phyloP scores from a whole-genome alignment of 306 rosid species.

The Parietaria judaica region DNA sequence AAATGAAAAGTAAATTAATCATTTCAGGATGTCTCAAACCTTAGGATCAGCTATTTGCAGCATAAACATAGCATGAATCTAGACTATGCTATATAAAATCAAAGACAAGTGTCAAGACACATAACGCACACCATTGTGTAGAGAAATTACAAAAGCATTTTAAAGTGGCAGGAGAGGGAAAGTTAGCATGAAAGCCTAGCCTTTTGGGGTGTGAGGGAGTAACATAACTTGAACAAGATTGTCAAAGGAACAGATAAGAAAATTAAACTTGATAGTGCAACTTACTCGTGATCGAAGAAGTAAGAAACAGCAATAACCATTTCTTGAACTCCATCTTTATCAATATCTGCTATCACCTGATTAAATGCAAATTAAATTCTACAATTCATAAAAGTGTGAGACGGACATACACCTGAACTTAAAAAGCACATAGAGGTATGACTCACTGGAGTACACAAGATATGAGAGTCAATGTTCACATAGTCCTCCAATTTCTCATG shows the following conservation, averaged over 20 bases:
- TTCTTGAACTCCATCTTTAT: conserved; percentile 89
- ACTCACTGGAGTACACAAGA: conserved; percentile 92
- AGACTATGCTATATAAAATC: too few species aligned
- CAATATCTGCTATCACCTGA: conserved; percentile 96
- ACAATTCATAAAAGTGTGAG: background rate
- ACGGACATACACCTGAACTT: background rate
- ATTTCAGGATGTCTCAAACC: too few species aligned
- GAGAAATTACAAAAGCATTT: too few species aligned
- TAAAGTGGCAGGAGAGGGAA: too few species aligned
- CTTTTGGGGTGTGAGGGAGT: background rate
- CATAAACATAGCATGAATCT: too few species aligned
- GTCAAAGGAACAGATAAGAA: background rate
- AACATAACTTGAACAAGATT: background rate
- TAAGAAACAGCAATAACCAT: conserved; percentile 93
- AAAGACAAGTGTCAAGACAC: too few species aligned
- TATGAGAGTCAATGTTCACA: conserved; percentile 74
- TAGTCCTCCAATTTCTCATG: conserved; percentile 79
- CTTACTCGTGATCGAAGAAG: conserved; percentile 96
- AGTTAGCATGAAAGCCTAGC: too few species aligned
- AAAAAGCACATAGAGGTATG: conserved; percentile 11
- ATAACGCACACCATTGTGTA: too few species aligned
- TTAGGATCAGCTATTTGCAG: too few species aligned
- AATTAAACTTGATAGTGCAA: background rate
- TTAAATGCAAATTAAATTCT: conserved; percentile 12
- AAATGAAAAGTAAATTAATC: too few species aligned